A percentile compares a stretch with the other conserved stretches of the same genome.
Evolutionary conservation across 176 grass and related monocot genomes (phyloP).

Genomic region (Aegilops bicornis): DNA sequence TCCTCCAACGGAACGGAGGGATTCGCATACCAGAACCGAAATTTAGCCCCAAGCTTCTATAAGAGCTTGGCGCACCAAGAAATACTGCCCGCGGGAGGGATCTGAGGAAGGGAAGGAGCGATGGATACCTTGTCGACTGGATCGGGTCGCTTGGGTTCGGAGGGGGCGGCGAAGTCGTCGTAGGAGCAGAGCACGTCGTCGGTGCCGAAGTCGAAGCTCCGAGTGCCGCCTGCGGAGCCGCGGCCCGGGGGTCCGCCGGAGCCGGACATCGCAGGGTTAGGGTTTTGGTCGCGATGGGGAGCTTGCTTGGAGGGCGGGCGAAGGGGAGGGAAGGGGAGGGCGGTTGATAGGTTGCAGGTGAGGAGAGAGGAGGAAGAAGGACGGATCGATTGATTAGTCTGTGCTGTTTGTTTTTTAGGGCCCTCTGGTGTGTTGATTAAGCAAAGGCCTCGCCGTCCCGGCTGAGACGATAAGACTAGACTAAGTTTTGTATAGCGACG

Average conservation of each 20-base stretch:
- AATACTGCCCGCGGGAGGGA: not conserved
- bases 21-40: not conserved
- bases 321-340: not conserved
- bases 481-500: not conserved
- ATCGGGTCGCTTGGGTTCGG: slow-evolving; percentile 63
- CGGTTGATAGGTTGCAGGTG: not conserved
- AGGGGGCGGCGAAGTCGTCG: slow-evolving; percentile 58
- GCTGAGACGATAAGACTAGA: not conserved
- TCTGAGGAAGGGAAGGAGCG: not conserved
- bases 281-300: slow-evolving; percentile 21
- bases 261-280: slow-evolving; percentile 44
- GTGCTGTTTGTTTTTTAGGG: not conserved
- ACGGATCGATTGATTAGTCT: not conserved
- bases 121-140: slow-evolving; percentile 46
- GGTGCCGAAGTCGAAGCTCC: slow-evolving; percentile 70
- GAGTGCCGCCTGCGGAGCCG: slow-evolving; percentile 26
- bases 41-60: not conserved
- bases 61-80: not conserved
- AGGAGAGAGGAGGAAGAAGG: not conserved
- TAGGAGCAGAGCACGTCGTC: slow-evolving; percentile 78
- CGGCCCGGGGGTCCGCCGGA: slow-evolving; percentile 52
- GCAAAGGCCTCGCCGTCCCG: not conserved
- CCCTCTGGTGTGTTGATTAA: slow-evolving; percentile 19
- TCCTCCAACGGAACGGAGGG: not conserved
- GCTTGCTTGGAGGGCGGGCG: slow-evolving; percentile 27